Base-by-base conservation (phyloP, 306 rosid species). In the Vigna radiata region DNA sequence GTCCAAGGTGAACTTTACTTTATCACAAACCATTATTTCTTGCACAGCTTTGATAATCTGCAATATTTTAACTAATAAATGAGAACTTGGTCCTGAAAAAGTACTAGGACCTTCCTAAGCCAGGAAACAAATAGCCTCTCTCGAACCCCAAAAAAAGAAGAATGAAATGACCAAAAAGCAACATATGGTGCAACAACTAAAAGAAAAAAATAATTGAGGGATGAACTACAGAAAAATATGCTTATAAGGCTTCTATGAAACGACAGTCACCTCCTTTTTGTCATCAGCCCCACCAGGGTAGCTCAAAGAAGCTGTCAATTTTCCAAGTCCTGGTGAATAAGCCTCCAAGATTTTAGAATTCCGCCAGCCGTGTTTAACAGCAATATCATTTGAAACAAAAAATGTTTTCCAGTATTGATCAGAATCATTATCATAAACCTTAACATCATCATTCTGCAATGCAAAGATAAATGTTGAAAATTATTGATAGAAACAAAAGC, bases 401-500 rank as follows among this genome's bases (percentile, higher is more conserved):
- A 76, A 85, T 81, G 88, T 63, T 77, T 77, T 77, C 93, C 91
- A 88, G 84, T 76, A 41, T 41, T 41, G 75, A 36, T 87, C 80
- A 43, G 92, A 81, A 77, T 68, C 90, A 68, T 88, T 68, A 78
- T 89, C 87, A 47, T 88, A 81, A 78, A 91, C 76, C 79, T 85
- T 85, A 82, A 90, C 72, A 85, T 88, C 97, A 61, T 92, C 96
- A 63, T 83, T 88, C 97, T 91, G 94, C 91, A 89, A 79, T 76
- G 18, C 76, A 80, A 56, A 53, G 54, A 82, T 67, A 55, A 79
- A 78, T 76, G 17, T 52, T 68, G 73, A 74, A 64, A 73, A 83
- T 46, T 68, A 46, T 68, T 66, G 74, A 77, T 46, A 83, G 63
- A 71, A 63, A 70, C 54, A 65, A 21, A 81, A 48, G 48, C n/a